Evolutionary conservation across 441 rosid species (phyloP), one percentile per base, ranked within the genome.

Genomic region (Breynia disticha): DNA sequence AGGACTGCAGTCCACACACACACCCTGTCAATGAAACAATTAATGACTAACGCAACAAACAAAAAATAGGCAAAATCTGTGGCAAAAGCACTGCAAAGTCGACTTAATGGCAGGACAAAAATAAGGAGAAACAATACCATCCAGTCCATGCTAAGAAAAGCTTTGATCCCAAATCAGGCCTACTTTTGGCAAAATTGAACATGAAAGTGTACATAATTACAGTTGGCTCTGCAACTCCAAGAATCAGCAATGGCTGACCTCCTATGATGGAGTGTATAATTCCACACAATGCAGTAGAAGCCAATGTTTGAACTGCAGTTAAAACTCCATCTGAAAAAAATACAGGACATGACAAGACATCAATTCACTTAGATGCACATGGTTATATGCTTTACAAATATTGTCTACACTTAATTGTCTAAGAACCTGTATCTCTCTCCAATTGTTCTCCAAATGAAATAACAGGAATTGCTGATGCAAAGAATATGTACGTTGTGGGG

Each of bases 201-300:
- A 84, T 81, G 73, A 84, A 84, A 1, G 82, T 84, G 50, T 84
- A 84, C 93, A 79, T 84, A 69, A 84, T 66, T 24, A 82, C 93
- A 12, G 93, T 84, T 59, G 93, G 93, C 63, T 84, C 93, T 52
- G 88, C 93, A 57, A 84, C 93, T 39, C 93, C 93, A 13, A 84
- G 84, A 41, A 84, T 84, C 66, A 84, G 86, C 61, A 84, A 70
- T 56, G 93, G 88, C 62, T 84, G 93, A 38, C 93, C 93, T 48
- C 93, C 93, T 16, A 84, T 35, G 46, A 82, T 59, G 5, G 93
- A 84, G 67, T 84, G 93, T 45, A 84, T 73, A 57, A 79, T 71
- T 16, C 88, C 93, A 63, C 88, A 81, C 16, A 84, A 63, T 50
- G 93, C 78, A 4, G 93, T 82, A 10, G 93, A 84, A 63, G 84